Evolutionary conservation across 164 flowering plant genomes (phyloP).

Genomic region (Vitis amurensis): DNA sequence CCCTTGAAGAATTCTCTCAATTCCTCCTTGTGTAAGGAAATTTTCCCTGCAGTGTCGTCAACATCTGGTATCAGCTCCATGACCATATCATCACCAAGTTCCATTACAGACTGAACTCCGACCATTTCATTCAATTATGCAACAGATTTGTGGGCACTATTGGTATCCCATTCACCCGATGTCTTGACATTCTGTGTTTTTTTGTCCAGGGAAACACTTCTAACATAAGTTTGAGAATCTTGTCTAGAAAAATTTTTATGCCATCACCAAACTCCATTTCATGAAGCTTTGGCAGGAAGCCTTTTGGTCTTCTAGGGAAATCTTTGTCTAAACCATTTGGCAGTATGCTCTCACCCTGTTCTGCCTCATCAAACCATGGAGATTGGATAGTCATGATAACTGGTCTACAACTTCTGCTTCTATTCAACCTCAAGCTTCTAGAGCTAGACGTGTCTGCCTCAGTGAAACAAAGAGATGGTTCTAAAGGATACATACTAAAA

Average conservation of each 20-base stretch:
- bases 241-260: constrained; percentile 25
- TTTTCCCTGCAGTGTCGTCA: neutral
- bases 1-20: no score
- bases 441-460: constrained; percentile 19
- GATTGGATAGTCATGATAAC: constrained; percentile 22
- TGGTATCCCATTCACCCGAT: constrained; percentile 7
- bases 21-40: no score
- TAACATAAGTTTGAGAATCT: constrained; percentile 34
- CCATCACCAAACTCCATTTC: constrained; percentile 23
- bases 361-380: constrained; percentile 17
- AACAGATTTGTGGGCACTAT: constrained; percentile 4
- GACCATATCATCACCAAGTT: constrained; percentile 14
- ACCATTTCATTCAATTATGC: constrained; percentile 9
- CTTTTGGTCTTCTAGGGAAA: constrained; percentile 26
- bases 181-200: constrained; percentile 3
- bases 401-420: constrained; percentile 67
- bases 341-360: constrained; percentile 29
- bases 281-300: constrained; percentile 21
- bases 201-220: constrained; percentile 5
- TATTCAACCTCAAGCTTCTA: constrained; percentile 29
- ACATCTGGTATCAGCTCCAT: neutral
- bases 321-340: constrained; percentile 33
- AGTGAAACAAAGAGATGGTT: constrained; percentile 30
- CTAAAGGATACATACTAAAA: constrained; percentile 29
- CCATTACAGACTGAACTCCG: constrained; percentile 11